Conservation (phyloP, 306 rosid species). For the Benincasa hispida region DNA sequence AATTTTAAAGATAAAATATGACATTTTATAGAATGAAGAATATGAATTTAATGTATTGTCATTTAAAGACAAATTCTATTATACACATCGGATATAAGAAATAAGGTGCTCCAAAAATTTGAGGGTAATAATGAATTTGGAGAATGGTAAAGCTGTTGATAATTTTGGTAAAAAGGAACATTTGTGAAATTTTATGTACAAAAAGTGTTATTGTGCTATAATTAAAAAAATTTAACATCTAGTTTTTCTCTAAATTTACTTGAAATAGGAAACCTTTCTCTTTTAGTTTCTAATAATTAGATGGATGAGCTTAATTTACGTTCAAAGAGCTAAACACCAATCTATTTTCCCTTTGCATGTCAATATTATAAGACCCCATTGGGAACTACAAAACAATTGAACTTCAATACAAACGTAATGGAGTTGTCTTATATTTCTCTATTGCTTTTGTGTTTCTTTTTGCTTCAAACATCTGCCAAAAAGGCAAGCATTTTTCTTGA, state of each 20-base stretch:
- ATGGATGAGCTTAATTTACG: neutral
- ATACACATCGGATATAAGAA: no score
- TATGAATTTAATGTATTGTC: no score
- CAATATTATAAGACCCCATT: neutral
- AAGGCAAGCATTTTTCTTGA: slow-evolving; percentile 14
- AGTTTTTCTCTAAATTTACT: neutral
- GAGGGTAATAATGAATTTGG: no score
- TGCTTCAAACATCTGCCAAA: slow-evolving; percentile 20
- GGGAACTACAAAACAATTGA: neutral
- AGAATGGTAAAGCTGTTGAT: no score
- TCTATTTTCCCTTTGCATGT: neutral
- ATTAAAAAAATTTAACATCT: no score
- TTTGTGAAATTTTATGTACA: no score
- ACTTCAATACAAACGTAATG: neutral
- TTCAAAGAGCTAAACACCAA: neutral
- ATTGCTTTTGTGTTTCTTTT: slow-evolving; percentile 18
- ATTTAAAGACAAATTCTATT: no score
- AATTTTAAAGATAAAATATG: no score
- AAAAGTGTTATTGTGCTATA: no score
- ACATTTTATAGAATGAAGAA: no score
- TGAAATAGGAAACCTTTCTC: neutral
- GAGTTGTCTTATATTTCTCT: slow-evolving; percentile 6
- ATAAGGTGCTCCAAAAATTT: no score
- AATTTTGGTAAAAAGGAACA: no score
- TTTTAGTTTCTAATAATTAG: neutral